phyloP scores from a whole-genome alignment of 331 rosid species.

The Saraca asoca region DNA sequence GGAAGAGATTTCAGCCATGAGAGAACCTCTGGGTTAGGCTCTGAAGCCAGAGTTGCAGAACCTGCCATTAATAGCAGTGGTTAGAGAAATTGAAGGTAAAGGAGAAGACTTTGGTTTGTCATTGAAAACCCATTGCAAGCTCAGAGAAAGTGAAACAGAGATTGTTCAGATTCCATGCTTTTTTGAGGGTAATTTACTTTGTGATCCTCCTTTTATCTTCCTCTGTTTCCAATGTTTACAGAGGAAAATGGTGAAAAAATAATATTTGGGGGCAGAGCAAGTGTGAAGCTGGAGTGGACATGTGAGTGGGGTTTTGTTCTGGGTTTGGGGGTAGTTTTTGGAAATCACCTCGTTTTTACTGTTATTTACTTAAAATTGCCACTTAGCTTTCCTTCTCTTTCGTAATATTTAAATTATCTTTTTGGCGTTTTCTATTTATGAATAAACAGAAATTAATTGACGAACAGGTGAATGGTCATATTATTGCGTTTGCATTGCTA shows the following conservation, averaged over 20 bases:
- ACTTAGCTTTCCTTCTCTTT: background rate
- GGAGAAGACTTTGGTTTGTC: constrained; percentile 34
- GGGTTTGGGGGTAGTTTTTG: constrained; percentile 27
- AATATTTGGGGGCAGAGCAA: constrained; percentile 20
- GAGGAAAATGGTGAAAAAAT: constrained; percentile 33
- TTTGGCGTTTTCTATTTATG: constrained; percentile 9
- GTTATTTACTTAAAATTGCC: constrained; percentile 38
- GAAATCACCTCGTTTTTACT: constrained; percentile 23
- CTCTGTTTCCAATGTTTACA: constrained; percentile 56
- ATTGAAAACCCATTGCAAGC: constrained; percentile 39
- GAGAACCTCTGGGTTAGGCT: constrained; percentile 68
- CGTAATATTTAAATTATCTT: background rate
- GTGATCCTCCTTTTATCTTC: constrained; percentile 26
- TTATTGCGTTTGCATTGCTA: background rate
- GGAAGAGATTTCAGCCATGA: constrained; percentile 88
- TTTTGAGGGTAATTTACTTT: background rate
- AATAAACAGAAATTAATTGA: constrained; percentile 25
- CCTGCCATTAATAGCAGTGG: constrained; percentile 46
- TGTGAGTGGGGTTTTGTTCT: constrained; percentile 53
- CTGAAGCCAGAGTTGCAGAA: constrained; percentile 46
- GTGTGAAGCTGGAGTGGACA: constrained; percentile 31
- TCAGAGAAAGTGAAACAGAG: constrained; percentile 16
- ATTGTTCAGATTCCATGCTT: constrained; percentile 45
- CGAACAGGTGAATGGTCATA: constrained; percentile 1
- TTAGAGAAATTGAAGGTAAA: background rate